Conservation (phyloP, 768 basidiomycete species). For the Boletus barrowsii region DNA sequence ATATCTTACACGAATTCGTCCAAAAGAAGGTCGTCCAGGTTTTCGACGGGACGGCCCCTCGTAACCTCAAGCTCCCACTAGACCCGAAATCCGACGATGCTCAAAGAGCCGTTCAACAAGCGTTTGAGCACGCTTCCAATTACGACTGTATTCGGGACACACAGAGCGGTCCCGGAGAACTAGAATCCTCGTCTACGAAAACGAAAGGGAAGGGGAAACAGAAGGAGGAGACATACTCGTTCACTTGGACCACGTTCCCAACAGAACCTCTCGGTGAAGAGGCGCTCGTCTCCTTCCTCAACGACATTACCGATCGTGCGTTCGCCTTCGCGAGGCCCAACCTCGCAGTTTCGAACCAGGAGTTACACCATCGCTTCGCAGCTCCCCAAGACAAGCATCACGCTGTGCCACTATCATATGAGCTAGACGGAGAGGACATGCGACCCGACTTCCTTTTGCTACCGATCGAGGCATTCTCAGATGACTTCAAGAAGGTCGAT, state of each 20-base stretch:
- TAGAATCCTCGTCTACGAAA: neutral
- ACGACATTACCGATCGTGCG: too few relatives aligned
- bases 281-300: neutral
- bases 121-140: neutral
- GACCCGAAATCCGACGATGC: neutral
- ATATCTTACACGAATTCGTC: neutral
- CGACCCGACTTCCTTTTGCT: slow-evolving; percentile 14
- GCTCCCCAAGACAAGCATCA: neutral
- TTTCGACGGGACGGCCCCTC: neutral
- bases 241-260: slow-evolving; percentile 4
- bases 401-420: slow-evolving; percentile 6
- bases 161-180: neutral
- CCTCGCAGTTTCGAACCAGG: too few relatives aligned
- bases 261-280: neutral
- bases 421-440: slow-evolving; percentile 2
- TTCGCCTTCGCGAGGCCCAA: too few relatives aligned
- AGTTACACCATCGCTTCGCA: slow-evolving; percentile 5
- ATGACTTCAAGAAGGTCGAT: neutral
- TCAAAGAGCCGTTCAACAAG: neutral
- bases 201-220: neutral
- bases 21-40: neutral
- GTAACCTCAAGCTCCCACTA: neutral
- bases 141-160: neutral
- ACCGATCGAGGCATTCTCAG: slow-evolving; percentile 8
- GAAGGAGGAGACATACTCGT: neutral